Conservation (phyloP, 2,329 filamentous ascomycete species). For the Talaromyces sp. region DNA sequence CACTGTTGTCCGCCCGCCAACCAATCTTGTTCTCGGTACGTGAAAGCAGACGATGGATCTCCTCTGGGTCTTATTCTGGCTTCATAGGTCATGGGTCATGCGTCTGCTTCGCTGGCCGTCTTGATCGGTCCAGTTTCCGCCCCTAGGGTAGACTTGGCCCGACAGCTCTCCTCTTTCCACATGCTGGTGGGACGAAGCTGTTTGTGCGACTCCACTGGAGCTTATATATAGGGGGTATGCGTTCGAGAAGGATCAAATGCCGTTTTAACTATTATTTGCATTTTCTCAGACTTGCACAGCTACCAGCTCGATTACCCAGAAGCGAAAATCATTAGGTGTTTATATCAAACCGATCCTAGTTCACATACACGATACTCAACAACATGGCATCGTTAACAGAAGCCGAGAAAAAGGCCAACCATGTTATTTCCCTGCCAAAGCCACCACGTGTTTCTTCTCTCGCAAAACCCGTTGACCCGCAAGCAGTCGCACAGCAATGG, state of each 20-base stretch:
- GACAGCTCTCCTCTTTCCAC: background rate
- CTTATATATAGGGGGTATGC: background rate
- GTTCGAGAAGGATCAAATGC: background rate
- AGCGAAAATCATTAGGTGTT: background rate
- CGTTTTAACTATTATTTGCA: background rate
- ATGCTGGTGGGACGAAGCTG: background rate
- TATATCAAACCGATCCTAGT: background rate
- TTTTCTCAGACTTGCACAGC: background rate
- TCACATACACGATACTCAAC: background rate
- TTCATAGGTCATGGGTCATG: background rate
- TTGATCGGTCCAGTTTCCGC: background rate
- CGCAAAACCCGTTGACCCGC: slow-evolving; percentile 13
- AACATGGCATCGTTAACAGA: slow-evolving; percentile 2
- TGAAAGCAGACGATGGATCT: background rate
- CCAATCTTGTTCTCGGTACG: background rate
- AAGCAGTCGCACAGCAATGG: slow-evolving; percentile 27
- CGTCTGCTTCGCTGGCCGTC: background rate
- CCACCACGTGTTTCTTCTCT: slow-evolving; percentile 15
- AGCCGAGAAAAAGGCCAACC: slow-evolving; percentile 10
- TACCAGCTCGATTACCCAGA: background rate
- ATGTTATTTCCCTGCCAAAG: slow-evolving; percentile 25
- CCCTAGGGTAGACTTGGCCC: background rate
- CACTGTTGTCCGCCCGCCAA: background rate
- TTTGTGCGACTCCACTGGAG: background rate
- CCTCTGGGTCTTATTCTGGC: background rate